Evolutionary conservation across 495 filamentous ascomycete species (phyloP), one percentile per base, ranked within the genome.

Genomic region (Glonium stellatum): DNA sequence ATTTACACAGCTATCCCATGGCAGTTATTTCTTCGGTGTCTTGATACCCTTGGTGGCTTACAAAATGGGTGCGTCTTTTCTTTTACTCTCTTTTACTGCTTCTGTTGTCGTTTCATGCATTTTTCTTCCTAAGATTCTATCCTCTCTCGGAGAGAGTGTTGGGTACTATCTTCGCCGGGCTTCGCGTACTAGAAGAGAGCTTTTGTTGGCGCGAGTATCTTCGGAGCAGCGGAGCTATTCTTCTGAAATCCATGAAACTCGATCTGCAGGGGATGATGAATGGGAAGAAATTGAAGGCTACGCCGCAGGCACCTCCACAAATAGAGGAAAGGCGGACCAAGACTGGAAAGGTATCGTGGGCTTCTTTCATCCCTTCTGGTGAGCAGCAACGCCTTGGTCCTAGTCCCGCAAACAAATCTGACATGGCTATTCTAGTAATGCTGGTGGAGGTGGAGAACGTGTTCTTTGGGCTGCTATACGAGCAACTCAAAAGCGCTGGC

Each of bases 331-430:
- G 62, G 73, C 64, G 65, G 77, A 70, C 36, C 70, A 77, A 55
- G 82, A 87, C 12, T 95, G 87, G 87, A 77, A 85, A 62, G 91
- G 91, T 5, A 73, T 96, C 31, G 83, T 96, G 41, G 93, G 92
- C 18, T 97, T 98, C 81, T 95, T 98, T 68, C 93, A 98, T 70
- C 93, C 93, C 10, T 97, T 95, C 73, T 96, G 90, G 87, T 90
- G 73, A 55, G 80, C 69, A n/a, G 22, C 50, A 25, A 1, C 15
- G 22, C 44, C 19, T 49, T 42, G 5, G 4, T 0, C n/a, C 23
- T 47, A 18, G 25, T 8, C 5, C 12, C 18, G 8, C 50, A 12
- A 15, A 48, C 61, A n/a, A 60, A 63, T 21, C 12, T 47, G 54
- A 57, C 23, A 42, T 58, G 15, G 3, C 13, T n/a, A 1, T 18